These are phyloP conservation scores for Fusarium lateritium DNA, from an alignment of 2,329 filamentous ascomycete species.

Conservation along the genomic window DNA sequence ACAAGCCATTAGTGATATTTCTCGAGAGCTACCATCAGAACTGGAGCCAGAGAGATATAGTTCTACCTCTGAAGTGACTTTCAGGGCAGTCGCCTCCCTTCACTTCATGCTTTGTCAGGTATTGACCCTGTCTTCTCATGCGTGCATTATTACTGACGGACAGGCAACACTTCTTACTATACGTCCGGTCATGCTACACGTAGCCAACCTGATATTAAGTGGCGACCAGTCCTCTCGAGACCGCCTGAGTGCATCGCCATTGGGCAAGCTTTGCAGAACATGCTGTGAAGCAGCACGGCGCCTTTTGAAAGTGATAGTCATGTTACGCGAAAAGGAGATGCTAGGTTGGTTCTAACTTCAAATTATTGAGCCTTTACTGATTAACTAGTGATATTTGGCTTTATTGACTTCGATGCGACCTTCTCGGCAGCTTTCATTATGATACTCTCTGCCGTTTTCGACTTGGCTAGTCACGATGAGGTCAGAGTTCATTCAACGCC, in stretches of 20 bases:
- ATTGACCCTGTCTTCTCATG: background rate
- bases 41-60: background rate
- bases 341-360: background rate
- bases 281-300: slow-evolving; percentile 20
- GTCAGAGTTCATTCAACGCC: slow-evolving; percentile 25
- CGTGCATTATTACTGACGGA: background rate
- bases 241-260: background rate
- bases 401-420: slow-evolving; percentile 25
- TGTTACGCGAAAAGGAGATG: slow-evolving; percentile 1
- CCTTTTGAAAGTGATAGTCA: slow-evolving; percentile 2
- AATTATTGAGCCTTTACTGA: background rate
- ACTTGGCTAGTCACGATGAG: slow-evolving; percentile 13
- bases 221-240: background rate
- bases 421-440: slow-evolving; percentile 31
- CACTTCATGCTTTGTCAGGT: slow-evolving; percentile 17
- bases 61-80: slow-evolving; percentile 4
- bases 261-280: slow-evolving; percentile 14
- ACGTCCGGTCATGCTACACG: slow-evolving; percentile 13
- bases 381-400: slow-evolving; percentile 11
- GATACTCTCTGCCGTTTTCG: slow-evolving; percentile 23
- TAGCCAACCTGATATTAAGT: slow-evolving; percentile 7
- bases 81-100: slow-evolving; percentile 10
- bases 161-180: slow-evolving; percentile 17
- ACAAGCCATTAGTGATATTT: slow-evolving; percentile 6
- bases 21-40: slow-evolving; percentile 18